Conservation (phyloP, 805 yeast species). For the Starmerella floricola region DNA sequence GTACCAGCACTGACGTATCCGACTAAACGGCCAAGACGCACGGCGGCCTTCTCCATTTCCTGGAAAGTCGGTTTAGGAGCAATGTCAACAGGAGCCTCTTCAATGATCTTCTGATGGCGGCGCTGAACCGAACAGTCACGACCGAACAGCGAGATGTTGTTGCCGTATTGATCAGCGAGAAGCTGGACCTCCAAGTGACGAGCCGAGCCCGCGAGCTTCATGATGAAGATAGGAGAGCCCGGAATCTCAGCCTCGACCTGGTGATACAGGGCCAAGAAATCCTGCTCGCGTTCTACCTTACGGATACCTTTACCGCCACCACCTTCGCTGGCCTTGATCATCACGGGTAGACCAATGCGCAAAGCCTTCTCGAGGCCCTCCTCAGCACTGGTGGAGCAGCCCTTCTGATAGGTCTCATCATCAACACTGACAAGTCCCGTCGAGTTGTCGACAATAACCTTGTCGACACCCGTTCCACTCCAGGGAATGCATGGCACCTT, state of each 20-base stretch:
- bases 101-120: conserved; percentile 97
- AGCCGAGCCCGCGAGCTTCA: conserved; percentile 95
- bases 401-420: conserved; percentile 71
- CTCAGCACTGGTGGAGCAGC: conserved; percentile 76
- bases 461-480: conserved; percentile 96
- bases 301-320: conserved; percentile 99
- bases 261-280: conserved; percentile 62
- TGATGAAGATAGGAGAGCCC: conserved; percentile 95
- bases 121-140: conserved; percentile 99
- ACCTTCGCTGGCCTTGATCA: conserved; percentile 99
- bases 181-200: conserved; percentile 97
- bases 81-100: conserved; percentile 97
- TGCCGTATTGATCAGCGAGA: conserved; percentile 96
- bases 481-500: conserved; percentile 97
- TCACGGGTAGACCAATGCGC: conserved; percentile 90
- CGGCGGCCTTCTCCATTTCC: conserved; percentile 94
- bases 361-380: conserved; percentile 82
- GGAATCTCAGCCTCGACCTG: conserved; percentile 98
- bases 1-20: conserved; percentile 99
- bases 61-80: conserved; percentile 78
- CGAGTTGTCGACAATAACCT: conserved; percentile 54
- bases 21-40: conserved; percentile 87
- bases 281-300: conserved; percentile 76
- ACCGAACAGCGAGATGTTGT: conserved; percentile 92
- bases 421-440: conserved; percentile 81